A percentile compares a stretch with the other conserved stretches of the same genome.
Conservation (phyloP, 2,329 filamentous ascomycete genomes). For the Aspergillus eucalypticola region DNA sequence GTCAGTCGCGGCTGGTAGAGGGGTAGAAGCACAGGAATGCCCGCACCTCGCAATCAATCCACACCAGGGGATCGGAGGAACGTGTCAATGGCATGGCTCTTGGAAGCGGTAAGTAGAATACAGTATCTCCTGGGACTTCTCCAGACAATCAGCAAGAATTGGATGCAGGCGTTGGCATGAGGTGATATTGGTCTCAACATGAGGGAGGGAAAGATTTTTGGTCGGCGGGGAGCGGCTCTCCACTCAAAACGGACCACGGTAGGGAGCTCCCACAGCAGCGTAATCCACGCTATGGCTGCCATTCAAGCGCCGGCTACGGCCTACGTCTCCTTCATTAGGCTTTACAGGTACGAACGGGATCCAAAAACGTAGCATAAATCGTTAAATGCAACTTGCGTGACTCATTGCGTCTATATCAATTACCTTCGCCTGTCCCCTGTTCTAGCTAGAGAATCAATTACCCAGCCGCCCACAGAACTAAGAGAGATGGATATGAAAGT, state of each 20-base stretch:
- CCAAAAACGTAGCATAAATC: background rate
- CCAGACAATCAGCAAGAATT: background rate
- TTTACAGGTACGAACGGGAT: too few species aligned
- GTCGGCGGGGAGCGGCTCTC: background rate
- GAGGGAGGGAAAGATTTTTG: background rate
- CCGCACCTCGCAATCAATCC: slow-evolving; percentile 76
- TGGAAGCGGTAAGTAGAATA: background rate
- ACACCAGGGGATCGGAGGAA: slow-evolving; percentile 70
- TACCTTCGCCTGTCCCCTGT: slow-evolving; percentile 4
- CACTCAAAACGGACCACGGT: background rate
- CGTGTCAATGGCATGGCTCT: slow-evolving; percentile 45
- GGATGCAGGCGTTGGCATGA: background rate
- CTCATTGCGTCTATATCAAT: slow-evolving; percentile 13
- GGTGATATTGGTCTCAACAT: background rate
- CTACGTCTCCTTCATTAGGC: background rate
- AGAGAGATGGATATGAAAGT: background rate
- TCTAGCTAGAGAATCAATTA: background rate
- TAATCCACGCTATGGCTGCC: background rate
- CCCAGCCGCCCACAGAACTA: background rate
- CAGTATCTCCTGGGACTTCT: background rate
- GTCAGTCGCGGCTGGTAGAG: background rate
- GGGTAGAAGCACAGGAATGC: background rate
- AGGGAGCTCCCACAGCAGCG: background rate
- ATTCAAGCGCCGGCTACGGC: background rate
- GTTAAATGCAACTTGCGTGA: slow-evolving; percentile 12